Evolutionary conservation across 805 yeast species (phyloP), one percentile per base, ranked within the genome.

Genomic region (Yamadazyma nakazawae): DNA sequence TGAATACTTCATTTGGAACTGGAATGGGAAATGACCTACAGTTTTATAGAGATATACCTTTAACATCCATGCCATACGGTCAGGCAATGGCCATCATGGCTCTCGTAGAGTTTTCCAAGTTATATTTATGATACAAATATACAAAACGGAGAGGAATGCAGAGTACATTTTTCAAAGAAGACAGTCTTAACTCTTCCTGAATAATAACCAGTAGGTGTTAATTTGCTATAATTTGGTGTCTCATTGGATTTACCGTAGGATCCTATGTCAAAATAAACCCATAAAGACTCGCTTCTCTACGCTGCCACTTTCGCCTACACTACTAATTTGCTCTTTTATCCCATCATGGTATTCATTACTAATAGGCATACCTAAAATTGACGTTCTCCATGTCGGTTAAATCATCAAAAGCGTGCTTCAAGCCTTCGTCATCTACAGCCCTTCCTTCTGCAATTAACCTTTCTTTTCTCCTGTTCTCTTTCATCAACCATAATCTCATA

Each of bases 381-480:
- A 66, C 70, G 53, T 83, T 83, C 56, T 82, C 76, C 19, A 72
- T 65, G 57, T 83, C 88, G 0, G 88, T 81, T 55, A 76, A 55
- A 61, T 82, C 88, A 55, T 71, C 63, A 58, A 79, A 78, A 52
- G 76, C 72, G 51, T 70, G 73, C 54, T 68, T 71, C 38, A 62
- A 62, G 37, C 59, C 58, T 13, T 38, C 34, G 16, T 47, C 50
- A 10, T 32, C 42, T 3, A 17, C n/a, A 12, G 45, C 50, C 25
- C 26, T 46, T 6, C 47, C 45, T 2, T 36, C 46, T 25, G 67
- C 72, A 34, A 48, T 49, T 42, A 49, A 43, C 34, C 64, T 68
- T 46, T 79, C 85, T 56, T 84, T 75, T 46, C 61, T 64, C 18
- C 58, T 61, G 59, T 85, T 85, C 57, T 82, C 86, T 55, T 62